Evolutionary conservation across 176 grass and related monocot genomes (phyloP), one percentile per base, ranked within the genome.

Genomic region (Typha latifolia): DNA sequence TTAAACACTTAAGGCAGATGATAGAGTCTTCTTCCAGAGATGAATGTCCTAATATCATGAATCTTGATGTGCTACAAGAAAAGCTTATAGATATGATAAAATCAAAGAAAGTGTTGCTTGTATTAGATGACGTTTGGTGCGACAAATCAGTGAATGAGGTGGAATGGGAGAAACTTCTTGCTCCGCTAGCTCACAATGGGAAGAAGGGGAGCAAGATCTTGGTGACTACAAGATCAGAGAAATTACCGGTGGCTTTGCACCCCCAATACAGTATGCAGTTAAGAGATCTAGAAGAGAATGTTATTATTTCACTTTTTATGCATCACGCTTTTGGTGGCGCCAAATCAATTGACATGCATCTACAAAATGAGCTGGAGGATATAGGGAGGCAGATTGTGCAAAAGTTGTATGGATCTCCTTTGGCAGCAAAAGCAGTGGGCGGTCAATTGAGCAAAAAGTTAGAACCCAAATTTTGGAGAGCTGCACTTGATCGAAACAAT

Each of bases 371-470:
- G 47, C 43, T 34, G 32, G 63, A 78, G 48, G 73, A 21, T 49
- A 74, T 49, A 26, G 79, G 67, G 0, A 22, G 20, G 32, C 5
- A 63, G 0, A 85, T 85, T 62, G 67, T 9, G 20, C 72, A 71
- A 75, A 2, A 32, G 31, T 47, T 80, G 2, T 50, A 66, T 7
- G 78, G 77, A 0, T 24, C 0, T 2, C 82, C 78, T 49, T 79
- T 85, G 15, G 78, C 78, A 3, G 78, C 72, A 59, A 49, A 0
- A 48, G 76, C 53, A 63, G 62, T 81, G 24, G 72, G 82, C 32
- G 67, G 51, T 12, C 67, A 77, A 21, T 10, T 77, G 22, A 56
- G 1, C 1, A 15, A 10, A 32, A 67, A 62, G 20, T 5, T 74
- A 52, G 51, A 15, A 43, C 3, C 10, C 16, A 3, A 62, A 8